Base-by-base conservation (phyloP, 129 eudicot genomes). In the Silybum marianum region DNA sequence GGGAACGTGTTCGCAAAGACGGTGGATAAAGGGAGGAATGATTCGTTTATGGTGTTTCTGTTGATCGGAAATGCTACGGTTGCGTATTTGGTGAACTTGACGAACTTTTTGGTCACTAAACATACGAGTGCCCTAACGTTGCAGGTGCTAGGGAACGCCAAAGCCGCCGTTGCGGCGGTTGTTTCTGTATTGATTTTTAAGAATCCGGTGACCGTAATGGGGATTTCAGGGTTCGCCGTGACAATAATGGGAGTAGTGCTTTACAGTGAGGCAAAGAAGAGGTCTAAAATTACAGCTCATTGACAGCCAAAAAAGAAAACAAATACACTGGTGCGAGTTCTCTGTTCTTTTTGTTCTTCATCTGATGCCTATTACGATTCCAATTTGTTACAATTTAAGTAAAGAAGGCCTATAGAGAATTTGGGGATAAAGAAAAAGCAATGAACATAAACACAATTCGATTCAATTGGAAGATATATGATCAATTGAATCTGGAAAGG, bases 161-260 rank as follows among this genome's bases (percentile, higher is more conserved):
- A 90, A 84, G 95, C 95, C 1, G 97, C 97, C 0, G 93, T 85
- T 51, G 97, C 97, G 11, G 97, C 95, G 4, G 89, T 89, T 13
- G 95, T 92, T 25, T 92, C 97, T 4, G 95, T 90, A 0, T 79
- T 92, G 84, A 90, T 92, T 72, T 92, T 92, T 65, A 88, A 88
- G 89, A 92, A 92, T 85, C 97, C 95, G 84, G 97, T 92, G 73
- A 92, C 89, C 0, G 91, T 85, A 75, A 92, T 92, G 94, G 97
- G 97, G 81, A 88, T 92, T 77, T 82, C 89, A 7, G 97, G 97
- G 71, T 92, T 90, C 58, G 95, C 85, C 2, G 92, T 92, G 9
- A 93, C 98, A 1, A 78, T 91, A 60, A 86, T 91, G 90, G 97
- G 98, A 44, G 98, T 91, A 13, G 96, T 88, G 75, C 90, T 91